Base-by-base conservation (phyloP, 306 rosid species). In the Hippophae tibetana region DNA sequence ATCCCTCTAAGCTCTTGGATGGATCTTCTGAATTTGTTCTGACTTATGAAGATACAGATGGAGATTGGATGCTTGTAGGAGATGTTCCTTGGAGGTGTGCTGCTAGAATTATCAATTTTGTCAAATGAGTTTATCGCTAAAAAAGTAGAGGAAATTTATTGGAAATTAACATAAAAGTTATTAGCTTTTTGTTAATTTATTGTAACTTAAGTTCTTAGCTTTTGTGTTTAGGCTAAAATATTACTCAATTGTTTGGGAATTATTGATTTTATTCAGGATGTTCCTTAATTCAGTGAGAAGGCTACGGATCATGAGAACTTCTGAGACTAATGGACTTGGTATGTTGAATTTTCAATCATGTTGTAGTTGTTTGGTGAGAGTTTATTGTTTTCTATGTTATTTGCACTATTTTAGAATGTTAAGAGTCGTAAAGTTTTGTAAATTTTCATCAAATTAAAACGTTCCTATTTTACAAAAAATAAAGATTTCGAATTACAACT, bases 1-100 rank as follows among this genome's bases (percentile, higher is more conserved):
- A 76, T 52, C 57, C 71, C 58, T 76, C 79, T 9, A 84, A 77
- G 76, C 87, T 84, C 66, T 68, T 84, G 65, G 86, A 77, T 69
- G 85, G 84, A 56, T 68, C 79, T 13, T 84, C 92, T 7, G 87
- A 84, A 53, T 84, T 84, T 76, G 92, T 79, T 69, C 83, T 84
- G 52, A 84, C 92, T 46, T 81, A 84, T 61, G 87, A 81, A 76
- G 92, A 84, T 66, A 84, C 69, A 70, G 92, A 84, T 9, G 81
- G 85, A 7, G 92, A 84, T 44, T 84, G 92, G 87, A 74, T 84
- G 87, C 82, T 84, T 54, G 92, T 84, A 6, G 92, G 92, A 65
- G 92, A 84, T 79, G 87, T 84, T 50, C 92, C 92, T 9, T 84
- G 87, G 87, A 52, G 85, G 92, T 84, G 76, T 45, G 79, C 41